Conservation (phyloP, 2,329 filamentous ascomycete genomes). For the Verticillium albo-atrum region DNA sequence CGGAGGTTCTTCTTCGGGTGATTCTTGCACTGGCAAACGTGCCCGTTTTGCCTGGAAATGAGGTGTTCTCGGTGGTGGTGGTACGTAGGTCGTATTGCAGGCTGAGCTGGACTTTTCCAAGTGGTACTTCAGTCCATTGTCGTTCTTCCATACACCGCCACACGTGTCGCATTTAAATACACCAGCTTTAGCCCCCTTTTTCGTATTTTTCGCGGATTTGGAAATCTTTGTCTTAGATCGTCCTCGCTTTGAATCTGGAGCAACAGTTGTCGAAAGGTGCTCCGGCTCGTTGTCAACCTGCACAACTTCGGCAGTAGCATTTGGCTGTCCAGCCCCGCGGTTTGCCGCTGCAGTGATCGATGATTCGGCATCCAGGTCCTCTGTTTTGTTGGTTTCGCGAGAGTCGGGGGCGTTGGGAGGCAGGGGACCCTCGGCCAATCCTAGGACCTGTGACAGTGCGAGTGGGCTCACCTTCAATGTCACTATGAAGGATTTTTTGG, state of each 20-base stretch:
- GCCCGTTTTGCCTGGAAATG: not conserved
- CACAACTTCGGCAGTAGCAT: not conserved
- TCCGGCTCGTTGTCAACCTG: not conserved
- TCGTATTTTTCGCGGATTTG: not conserved
- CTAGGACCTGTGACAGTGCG: conserved; percentile 3
- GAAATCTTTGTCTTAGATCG: not conserved
- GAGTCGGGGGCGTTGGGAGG: not conserved
- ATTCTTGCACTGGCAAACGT: not conserved
- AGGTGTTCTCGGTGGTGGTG: conserved; percentile 12
- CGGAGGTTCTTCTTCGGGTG: not conserved
- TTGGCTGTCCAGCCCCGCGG: not conserved
- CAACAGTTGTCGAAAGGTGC: not conserved
- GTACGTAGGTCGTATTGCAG: conserved; percentile 46
- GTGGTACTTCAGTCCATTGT: conserved; percentile 55
- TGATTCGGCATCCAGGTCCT: not conserved
- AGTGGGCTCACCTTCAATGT: conserved; percentile 5
- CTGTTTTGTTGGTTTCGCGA: not conserved
- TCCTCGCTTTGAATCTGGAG: not conserved
- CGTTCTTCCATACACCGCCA: conserved; percentile 52
- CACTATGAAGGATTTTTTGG: conserved; percentile 2
- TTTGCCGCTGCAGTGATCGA: not conserved
- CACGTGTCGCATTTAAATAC: conserved; percentile 49
- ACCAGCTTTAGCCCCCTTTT: conserved; percentile 16
- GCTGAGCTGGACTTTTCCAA: conserved; percentile 46
- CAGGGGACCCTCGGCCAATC: not conserved